These are phyloP conservation scores for Auxenochlorella protothecoides DNA, from an alignment of 139 green algal species.

Conservation along the genomic window DNA sequence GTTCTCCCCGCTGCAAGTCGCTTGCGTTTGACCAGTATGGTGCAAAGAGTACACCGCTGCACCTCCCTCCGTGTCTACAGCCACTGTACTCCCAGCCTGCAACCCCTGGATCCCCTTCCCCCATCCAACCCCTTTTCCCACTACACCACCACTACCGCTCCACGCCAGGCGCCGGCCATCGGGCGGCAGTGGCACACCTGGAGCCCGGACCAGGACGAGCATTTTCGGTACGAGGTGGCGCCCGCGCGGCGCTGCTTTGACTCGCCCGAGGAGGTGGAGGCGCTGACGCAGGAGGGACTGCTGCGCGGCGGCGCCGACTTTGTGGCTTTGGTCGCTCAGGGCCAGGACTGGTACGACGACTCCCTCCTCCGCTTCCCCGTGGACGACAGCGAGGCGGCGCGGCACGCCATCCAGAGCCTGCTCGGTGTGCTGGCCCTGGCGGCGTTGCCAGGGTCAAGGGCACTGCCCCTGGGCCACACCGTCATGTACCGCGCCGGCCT, in stretches of 20 bases:
- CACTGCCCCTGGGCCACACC: conserved; percentile 15
- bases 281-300: conserved; percentile 28
- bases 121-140: background rate
- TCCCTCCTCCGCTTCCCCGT: conserved; percentile 4
- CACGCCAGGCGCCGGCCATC: conserved; percentile 41
- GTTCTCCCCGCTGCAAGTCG: too few relatives aligned
- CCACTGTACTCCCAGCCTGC: background rate
- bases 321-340: conserved; percentile 5
- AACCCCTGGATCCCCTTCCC: background rate
- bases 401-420: background rate
- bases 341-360: conserved; percentile 10
- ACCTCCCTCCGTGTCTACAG: background rate
- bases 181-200: conserved; percentile 84
- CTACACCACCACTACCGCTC: background rate
- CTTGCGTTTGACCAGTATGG: too few relatives aligned
- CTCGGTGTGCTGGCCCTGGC: conserved; percentile 7
- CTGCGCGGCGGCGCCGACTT: conserved; percentile 40
- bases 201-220: conserved; percentile 36
- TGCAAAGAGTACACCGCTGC: too few relatives aligned
- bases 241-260: conserved; percentile 48
- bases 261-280: conserved; percentile 20
- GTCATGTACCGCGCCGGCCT: conserved; percentile 6
- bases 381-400: conserved; percentile 8
- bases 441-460: conserved; percentile 7
- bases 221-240: conserved; percentile 46